Evolutionary conservation across 164 flowering plant species (phyloP).

Genomic region (Echeveria elegans): DNA sequence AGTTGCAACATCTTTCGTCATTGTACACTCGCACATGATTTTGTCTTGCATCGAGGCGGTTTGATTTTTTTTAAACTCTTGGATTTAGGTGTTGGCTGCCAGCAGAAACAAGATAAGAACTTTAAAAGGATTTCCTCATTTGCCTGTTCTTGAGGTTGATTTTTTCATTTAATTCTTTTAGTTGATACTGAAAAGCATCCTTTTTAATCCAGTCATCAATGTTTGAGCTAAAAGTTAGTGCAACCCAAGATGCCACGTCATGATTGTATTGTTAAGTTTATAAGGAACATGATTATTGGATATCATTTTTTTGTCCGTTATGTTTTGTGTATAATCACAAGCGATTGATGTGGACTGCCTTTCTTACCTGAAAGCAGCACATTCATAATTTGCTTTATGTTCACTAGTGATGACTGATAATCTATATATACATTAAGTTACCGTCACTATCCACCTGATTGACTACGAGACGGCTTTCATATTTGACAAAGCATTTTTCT

Average conservation of each 20-base stretch:
- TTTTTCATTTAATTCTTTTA: not conserved
- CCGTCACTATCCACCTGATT: not conserved
- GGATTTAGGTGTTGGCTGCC: slow-evolving; percentile 84
- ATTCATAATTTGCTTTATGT: too few relatives aligned
- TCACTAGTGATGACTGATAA: not conserved
- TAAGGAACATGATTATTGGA: too few relatives aligned
- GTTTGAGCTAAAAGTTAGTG: too few relatives aligned
- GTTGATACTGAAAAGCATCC: not conserved
- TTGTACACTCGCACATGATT: not conserved
- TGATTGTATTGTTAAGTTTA: too few relatives aligned
- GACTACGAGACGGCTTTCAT: not conserved
- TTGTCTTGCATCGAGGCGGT: not conserved
- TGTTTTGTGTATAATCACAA: too few relatives aligned
- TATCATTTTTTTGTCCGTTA: too few relatives aligned
- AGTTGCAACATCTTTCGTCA: not conserved
- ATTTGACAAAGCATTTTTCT: not conserved
- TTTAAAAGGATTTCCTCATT: slow-evolving; percentile 82
- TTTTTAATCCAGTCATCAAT: not conserved
- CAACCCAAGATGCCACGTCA: too few relatives aligned
- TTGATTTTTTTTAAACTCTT: not conserved
- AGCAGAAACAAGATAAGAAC: slow-evolving; percentile 95
- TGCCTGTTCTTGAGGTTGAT: slow-evolving; percentile 96
- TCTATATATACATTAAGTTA: not conserved
- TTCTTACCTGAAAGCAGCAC: too few relatives aligned
- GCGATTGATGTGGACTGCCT: too few relatives aligned